Conservation (phyloP, 345 rosid genomes). For the Populus euphratica region DNA sequence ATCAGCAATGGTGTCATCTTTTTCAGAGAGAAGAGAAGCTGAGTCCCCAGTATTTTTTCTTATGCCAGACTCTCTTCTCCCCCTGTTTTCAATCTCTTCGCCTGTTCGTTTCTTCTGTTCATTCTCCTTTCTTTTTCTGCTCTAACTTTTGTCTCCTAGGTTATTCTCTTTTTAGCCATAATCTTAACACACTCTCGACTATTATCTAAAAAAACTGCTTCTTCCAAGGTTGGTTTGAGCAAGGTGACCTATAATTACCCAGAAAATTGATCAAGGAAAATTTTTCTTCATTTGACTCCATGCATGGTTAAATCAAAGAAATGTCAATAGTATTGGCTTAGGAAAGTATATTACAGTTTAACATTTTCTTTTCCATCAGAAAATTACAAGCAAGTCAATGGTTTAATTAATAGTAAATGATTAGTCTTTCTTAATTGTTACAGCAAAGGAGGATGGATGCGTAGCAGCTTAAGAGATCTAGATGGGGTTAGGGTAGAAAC, state of each 20-base stretch:
- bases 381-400: background rate
- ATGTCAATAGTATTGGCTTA: too few relatives aligned
- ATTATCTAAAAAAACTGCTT: background rate
- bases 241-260: background rate
- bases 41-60: too few relatives aligned
- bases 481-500: conserved; percentile 1
- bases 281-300: background rate
- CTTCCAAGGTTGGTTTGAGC: background rate
- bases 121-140: too few relatives aligned
- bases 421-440: background rate
- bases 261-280: background rate
- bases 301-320: background rate
- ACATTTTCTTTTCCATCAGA: background rate
- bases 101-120: too few relatives aligned
- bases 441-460: conserved; percentile 30
- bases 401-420: background rate
- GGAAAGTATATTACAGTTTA: background rate
- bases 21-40: too few relatives aligned
- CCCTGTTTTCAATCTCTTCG: too few relatives aligned
- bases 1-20: too few relatives aligned
- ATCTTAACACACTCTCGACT: too few relatives aligned
- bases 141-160: too few relatives aligned
- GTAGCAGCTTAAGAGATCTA: conserved; percentile 6
- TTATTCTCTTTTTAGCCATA: too few relatives aligned
- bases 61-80: too few relatives aligned